These are phyloP conservation scores for Capsicum baccatum DNA, from an alignment of 257 asterid species.

Conservation along the genomic window DNA sequence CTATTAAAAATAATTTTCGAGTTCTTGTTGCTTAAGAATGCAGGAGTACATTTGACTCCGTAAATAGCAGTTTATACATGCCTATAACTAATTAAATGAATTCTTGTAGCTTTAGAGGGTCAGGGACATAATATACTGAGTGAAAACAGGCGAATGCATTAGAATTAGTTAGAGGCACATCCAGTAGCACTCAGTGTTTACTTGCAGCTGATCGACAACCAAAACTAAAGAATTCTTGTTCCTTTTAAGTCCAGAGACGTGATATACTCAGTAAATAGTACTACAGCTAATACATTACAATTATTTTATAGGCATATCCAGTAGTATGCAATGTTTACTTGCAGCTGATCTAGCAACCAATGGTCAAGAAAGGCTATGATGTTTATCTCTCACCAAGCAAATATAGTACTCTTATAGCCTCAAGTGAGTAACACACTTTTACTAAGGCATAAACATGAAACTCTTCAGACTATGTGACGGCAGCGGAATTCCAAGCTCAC, in stretches of 20 bases:
- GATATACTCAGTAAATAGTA: not conserved
- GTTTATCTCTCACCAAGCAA: not conserved
- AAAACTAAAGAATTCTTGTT: not conserved
- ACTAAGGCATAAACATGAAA: not conserved
- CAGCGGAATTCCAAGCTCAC: not conserved
- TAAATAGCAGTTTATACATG: not conserved
- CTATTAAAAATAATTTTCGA: no score
- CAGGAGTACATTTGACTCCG: not conserved
- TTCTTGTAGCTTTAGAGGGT: not conserved
- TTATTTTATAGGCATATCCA: not conserved
- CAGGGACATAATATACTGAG: not conserved
- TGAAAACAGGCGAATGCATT: not conserved
- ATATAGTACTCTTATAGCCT: not conserved
- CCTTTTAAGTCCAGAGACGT: not conserved
- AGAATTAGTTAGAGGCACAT: not conserved
- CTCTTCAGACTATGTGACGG: not conserved
- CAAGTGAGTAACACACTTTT: not conserved
- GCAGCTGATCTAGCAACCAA: not conserved
- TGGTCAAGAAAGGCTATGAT: slow-evolving; percentile 16
- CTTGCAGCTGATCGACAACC: not conserved
- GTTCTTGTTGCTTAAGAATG: not conserved
- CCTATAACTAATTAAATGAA: not conserved
- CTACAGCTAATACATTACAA: not conserved
- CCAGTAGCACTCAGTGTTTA: not conserved
- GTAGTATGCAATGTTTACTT: not conserved